Evolutionary conservation across 2,329 filamentous ascomycete species (phyloP).

Genomic region (Ophiostoma tasmaniense): DNA sequence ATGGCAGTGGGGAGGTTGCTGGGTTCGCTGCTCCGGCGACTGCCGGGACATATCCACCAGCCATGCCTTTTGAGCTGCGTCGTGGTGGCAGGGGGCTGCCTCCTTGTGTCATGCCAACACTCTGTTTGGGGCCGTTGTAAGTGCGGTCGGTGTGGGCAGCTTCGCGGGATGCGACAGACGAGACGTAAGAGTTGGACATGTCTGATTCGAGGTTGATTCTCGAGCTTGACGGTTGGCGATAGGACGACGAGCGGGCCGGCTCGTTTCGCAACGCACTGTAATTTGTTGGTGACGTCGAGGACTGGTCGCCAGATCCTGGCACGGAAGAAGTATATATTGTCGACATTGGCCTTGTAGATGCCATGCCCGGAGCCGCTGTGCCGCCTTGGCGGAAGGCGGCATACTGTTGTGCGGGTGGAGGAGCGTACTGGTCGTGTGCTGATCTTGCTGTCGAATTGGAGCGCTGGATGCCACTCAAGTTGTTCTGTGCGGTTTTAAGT

Average conservation of each 20-base stretch:
- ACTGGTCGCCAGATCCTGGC: constrained; percentile 28
- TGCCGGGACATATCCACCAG: constrained; percentile 40
- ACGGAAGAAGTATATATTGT: constrained; percentile 25
- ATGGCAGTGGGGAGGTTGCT: neutral
- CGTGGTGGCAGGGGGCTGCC: constrained; percentile 63
- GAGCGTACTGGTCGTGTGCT: constrained; percentile 14
- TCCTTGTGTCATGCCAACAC: constrained; percentile 40
- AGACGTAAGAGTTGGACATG: constrained; percentile 41
- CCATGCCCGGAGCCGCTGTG: neutral
- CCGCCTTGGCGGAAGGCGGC: constrained; percentile 16
- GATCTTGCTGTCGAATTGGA: constrained; percentile 11
- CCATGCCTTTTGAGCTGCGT: constrained; percentile 65
- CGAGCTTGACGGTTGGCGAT: constrained; percentile 38
- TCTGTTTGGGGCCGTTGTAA: constrained; percentile 34
- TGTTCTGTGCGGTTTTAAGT: constrained; percentile 24
- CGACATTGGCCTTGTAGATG: constrained; percentile 28
- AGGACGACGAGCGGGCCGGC: constrained; percentile 48
- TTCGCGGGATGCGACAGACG: constrained; percentile 57
- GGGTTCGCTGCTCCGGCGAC: neutral
- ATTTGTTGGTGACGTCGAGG: constrained; percentile 16
- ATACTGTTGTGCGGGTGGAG: constrained; percentile 18
- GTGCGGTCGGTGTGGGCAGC: constrained; percentile 37
- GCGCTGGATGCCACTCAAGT: constrained; percentile 23
- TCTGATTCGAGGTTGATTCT: constrained; percentile 52
- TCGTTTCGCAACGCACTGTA: constrained; percentile 43